Base-by-base conservation (phyloP, 2,329 filamentous ascomycete genomes). In the Talaromyces verruculosus region DNA sequence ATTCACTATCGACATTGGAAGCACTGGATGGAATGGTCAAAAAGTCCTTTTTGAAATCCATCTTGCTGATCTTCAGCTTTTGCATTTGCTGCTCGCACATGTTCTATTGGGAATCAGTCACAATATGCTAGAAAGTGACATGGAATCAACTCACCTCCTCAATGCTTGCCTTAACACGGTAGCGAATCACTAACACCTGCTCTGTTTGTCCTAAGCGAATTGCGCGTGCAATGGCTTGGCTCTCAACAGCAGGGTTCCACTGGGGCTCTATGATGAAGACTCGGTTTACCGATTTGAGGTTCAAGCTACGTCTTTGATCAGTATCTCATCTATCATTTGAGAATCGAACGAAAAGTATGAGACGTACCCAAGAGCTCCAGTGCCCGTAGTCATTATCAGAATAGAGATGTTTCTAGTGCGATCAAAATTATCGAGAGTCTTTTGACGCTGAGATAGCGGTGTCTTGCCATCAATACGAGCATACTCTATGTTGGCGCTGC, bases 201-300 rank as follows among this genome's bases (percentile, higher is more conserved):
- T 77, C 68, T 1, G 72, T 69, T 65, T 86, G 84, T 0, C 82
- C 81, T 0, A 86, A 72, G 0, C 84, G 78, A 2, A 84, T 72
- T 0, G 82, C 82, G 11, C 84, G 74, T 0, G 78, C 83, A 13
- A 86, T 80, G 0, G 84, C 84, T 64, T 87, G 84, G 13, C 78
- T 79, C 65, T 86, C 84, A 0, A 84, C 79, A 1, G 78, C 81
- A 0, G 84, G 84, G 45, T 86, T 86, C 84, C 84, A 86, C 30
- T 86, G 84, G 0, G 82, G 79, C 60, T 86, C 84, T 0, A 85
- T 72, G 2, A 86, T 80, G 65, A 83, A 83, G 0, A 86, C 79
- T 0, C 80, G 77, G 51, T 81, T 83, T 0, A 83, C 83, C 0
- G 76, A 76, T 0, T 81, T 79, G 2, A 86, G 74, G n/a, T 85